Evolutionary conservation across 495 filamentous ascomycete species (phyloP), one percentile per base, ranked within the genome.

Genomic region (Lophiotrema nucula): DNA sequence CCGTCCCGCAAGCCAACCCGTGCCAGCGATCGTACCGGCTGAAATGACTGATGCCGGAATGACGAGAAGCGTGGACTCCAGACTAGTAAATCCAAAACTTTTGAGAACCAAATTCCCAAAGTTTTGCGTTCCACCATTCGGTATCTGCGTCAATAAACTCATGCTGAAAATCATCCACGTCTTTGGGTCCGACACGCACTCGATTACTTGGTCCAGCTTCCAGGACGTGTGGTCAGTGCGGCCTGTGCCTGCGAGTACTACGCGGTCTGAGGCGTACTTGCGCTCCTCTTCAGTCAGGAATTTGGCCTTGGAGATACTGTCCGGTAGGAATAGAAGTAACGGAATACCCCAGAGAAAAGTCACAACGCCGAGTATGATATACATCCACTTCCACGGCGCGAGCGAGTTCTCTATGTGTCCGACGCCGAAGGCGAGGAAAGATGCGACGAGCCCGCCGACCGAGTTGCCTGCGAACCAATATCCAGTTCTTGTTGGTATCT

Each of bases 41-140:
- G 52, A 55, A 21, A 55, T 55, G 24, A 55, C 38, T 3, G 52
- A 55, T 27, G 39, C 21, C 4, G 52, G 52, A 8, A 87, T 79
- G 70, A 82, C 70, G 65, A 82, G 68, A 10, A 77, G 69, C 0
- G 77, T 75, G 44, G 77, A 77, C 12, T 70, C 69, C 23, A 78
- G 69, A 0, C 79, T 81, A 0, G 75, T 77, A 62, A 80, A 86
- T 1, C 83, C 81, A 47, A 86, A 83, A 0, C 82, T 80, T 54
- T 84, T 67, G 56, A 86, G 83, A 44, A 86, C 82, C 25, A 86
- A 70, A 0, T 80, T 83, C 21, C 80, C 81, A 46, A 86, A 85
- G 42, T 83, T 84, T 6, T 75, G 77, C 39, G 87, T 81, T 2
- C 75, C 76, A 41, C 78, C 78, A 55, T 81, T 80, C 1, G 78